Percentiles rank a stretch among this genome's conserved stretches.
Evolutionary conservation across 345 rosid species (phyloP).

Genomic region (Moringa oleifera): DNA sequence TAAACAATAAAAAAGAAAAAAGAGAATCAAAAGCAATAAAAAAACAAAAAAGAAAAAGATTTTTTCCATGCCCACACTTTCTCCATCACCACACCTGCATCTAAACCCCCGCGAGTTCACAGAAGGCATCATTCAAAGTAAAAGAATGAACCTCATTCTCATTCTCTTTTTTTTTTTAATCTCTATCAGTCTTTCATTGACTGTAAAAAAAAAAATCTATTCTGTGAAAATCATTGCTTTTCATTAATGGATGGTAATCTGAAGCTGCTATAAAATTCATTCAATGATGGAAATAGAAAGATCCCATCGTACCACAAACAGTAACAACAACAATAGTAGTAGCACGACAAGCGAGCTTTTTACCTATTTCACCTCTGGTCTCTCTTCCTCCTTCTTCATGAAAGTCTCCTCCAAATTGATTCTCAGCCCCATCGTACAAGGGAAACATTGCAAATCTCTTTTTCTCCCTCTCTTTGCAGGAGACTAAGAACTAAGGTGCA

Average conservation of each 20-base stretch:
- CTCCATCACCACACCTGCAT: neutral
- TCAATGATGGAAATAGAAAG: slow-evolving; percentile 61
- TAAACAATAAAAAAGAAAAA: too few species aligned
- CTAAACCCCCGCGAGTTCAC: neutral
- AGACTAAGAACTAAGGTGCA: slow-evolving; percentile 63
- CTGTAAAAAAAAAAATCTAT: neutral
- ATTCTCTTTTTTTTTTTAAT: neutral
- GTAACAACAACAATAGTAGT: slow-evolving; percentile 27
- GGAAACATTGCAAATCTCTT: slow-evolving; percentile 66
- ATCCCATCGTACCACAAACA: slow-evolving; percentile 63
- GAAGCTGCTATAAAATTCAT: slow-evolving; percentile 26
- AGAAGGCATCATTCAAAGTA: slow-evolving; percentile 3
- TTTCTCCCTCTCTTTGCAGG: slow-evolving; percentile 75
- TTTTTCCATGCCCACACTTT: too few species aligned
- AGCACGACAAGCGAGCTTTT: slow-evolving; percentile 49
- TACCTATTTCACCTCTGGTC: slow-evolving; percentile 82
- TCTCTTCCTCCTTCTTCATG: slow-evolving; percentile 87
- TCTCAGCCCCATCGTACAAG: slow-evolving; percentile 60
- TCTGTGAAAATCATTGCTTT: neutral
- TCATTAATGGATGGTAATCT: slow-evolving; percentile 16
- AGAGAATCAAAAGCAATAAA: too few species aligned
- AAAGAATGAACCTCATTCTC: slow-evolving; percentile 10
- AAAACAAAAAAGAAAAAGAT: too few species aligned
- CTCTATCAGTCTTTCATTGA: neutral
- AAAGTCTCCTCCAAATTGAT: slow-evolving; percentile 73